Base-by-base conservation (phyloP, 305 asterid species). In the Solanum hybrid region DNA sequence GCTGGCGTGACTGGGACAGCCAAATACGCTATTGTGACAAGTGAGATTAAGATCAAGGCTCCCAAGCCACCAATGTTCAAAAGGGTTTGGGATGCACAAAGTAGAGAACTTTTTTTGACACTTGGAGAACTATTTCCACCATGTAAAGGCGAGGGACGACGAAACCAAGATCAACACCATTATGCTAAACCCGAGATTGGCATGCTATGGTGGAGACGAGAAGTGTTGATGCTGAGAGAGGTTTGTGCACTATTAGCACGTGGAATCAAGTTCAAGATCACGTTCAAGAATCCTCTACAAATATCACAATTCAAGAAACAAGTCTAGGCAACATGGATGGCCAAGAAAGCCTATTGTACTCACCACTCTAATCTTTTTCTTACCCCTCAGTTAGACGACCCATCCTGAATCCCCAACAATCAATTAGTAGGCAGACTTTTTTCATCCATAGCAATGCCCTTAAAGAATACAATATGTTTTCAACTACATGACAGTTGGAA, bases 311-410 rank as follows among this genome's bases (percentile, higher is more conserved):
- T 83, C 38, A 45, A 29, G 39, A 31, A 83, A 45, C 29, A 27
- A 83, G 75, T 45, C 75, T 37, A 45, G 73, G 29, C 88, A 10
- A 9, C 73, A 20, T 45, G 73, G 88, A 83, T 31, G 10, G 88
- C 17, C 36, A 41, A 45, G 73, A 41, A 39, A 45, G 37, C 75
- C 75, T 83, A 83, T 36, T 27, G 26, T 83, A 27, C 88, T 83
- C 73, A 83, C 39, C 88, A 27, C 72, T 83, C 72, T 15, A 82
- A 83, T 83, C 88, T 39, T 27, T 83, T 45, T 83, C 87, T 83
- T 45, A 34, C 38, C 20, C 75, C 75, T 83, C 27, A 29, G 87
- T 15, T 83, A 29, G 38, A 83, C 17, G 20, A 45, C 87, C 37
- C 26, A 5, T 83, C 70, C 39, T 83, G 75, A 83, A 41, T 83